These are phyloP conservation scores for Flaveria robusta DNA, from an alignment of 129 eudicot species.

Conservation along the genomic window DNA sequence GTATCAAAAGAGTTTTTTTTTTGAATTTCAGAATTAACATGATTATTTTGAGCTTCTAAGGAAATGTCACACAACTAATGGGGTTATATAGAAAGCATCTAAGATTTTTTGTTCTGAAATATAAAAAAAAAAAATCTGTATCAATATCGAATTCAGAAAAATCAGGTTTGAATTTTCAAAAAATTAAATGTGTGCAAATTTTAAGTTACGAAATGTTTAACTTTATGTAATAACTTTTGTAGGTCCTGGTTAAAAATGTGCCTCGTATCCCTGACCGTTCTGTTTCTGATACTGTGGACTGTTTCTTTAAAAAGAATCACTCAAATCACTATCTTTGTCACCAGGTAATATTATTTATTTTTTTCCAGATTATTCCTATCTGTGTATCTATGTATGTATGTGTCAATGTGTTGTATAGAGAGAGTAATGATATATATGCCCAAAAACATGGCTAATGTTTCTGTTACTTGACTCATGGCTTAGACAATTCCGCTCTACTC, in stretches of 20 bases:
- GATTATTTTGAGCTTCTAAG: neutral
- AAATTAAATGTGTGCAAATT: neutral
- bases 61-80: neutral
- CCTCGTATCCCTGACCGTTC: slow-evolving; percentile 71
- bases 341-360: slow-evolving; percentile 56
- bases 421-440: neutral
- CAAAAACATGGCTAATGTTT: neutral
- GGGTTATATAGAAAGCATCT: neutral
- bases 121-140: neutral
- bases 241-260: slow-evolving; percentile 91
- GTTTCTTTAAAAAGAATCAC: slow-evolving; percentile 74
- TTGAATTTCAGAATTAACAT: slow-evolving; percentile 6
- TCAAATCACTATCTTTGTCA: slow-evolving; percentile 82
- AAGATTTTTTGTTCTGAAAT: neutral
- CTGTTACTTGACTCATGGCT: neutral
- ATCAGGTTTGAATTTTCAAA: neutral
- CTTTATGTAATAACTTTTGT: slow-evolving; percentile 11
- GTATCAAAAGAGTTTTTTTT: neutral
- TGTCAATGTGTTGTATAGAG: no score
- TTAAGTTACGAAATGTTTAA: neutral
- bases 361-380: neutral
- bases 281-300: slow-evolving; percentile 69
- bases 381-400: neutral
- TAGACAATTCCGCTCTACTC: neutral
- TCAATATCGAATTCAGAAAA: neutral